Evolutionary conservation across 345 rosid genomes (phyloP).

Genomic region (Raphanus sativus): DNA sequence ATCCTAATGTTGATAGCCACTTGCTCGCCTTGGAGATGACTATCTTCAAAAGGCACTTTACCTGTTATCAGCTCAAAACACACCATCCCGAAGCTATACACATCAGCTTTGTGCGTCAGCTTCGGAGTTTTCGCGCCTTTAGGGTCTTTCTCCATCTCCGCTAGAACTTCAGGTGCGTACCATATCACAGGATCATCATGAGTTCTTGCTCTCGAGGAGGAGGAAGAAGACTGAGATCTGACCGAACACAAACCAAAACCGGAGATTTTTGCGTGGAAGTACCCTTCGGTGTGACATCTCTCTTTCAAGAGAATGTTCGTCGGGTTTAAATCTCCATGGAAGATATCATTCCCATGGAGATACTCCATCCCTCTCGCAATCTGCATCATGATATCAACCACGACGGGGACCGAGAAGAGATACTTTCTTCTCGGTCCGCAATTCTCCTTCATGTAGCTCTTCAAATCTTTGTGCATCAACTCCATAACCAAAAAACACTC

Average conservation of each 20-base stretch:
- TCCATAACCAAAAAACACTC: slow-evolving; percentile 79
- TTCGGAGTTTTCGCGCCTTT: slow-evolving; percentile 30
- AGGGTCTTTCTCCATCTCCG: slow-evolving; percentile 48
- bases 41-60: slow-evolving; percentile 83
- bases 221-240: slow-evolving; percentile 34
- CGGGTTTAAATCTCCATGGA: slow-evolving; percentile 76
- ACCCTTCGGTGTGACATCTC: slow-evolving; percentile 67
- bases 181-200: slow-evolving; percentile 54
- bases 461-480: slow-evolving; percentile 69
- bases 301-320: slow-evolving; percentile 61
- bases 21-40: slow-evolving; percentile 82
- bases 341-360: slow-evolving; percentile 61
- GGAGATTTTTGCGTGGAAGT: slow-evolving; percentile 63
- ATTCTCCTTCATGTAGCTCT: slow-evolving; percentile 63
- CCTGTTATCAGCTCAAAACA: slow-evolving; percentile 83
- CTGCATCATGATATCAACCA: slow-evolving; percentile 79
- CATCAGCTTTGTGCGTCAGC: slow-evolving; percentile 76
- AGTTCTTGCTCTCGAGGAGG: slow-evolving; percentile 28
- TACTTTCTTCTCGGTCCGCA: slow-evolving; percentile 57
- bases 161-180: slow-evolving; percentile 82
- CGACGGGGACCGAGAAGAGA: slow-evolving; percentile 53
- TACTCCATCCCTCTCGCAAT: slow-evolving; percentile 91
- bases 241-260: slow-evolving; percentile 59
- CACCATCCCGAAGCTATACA: slow-evolving; percentile 89
- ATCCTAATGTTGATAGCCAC: slow-evolving; percentile 64